Evolutionary conservation across 805 yeast genomes (phyloP), one percentile per base, ranked within the genome.

Genomic region (Kuraishia molischiana): DNA sequence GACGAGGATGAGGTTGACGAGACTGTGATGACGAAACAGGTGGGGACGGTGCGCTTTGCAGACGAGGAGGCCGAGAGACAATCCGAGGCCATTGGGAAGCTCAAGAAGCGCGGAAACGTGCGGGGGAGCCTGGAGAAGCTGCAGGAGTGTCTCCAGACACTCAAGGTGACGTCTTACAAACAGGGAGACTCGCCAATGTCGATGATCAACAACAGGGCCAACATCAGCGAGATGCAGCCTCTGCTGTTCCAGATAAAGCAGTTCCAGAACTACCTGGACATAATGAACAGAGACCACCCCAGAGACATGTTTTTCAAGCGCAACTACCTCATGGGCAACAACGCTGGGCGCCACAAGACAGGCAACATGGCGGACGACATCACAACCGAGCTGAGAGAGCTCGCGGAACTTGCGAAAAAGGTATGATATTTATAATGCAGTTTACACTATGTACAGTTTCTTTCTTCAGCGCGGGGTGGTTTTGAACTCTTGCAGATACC

Each of bases 211-310:
- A 15, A 24, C 8, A 24, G 18, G 9, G 24, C 36, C 17, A 18
- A 26, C 6, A 41, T 44, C 8, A 52, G 58, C 36, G 64, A 24
- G 41, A 41, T 35, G 24, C 38, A 35, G 21, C 41, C 18, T 18
- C 14, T 36, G 44, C 44, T 51, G 47, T 62, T 53, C 35, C 66
- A 47, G 43, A 45, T 49, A 24, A 58, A 46, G 37, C 62, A 51
- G 41, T 43, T 55, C 30, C 55, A 51, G 38, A 56, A 53, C 21
- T 54, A 51, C 37, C 38, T 53, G 36, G 61, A 58, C 20, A 45
- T 57, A 45, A 49, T 52, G 14, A 51, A 51, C 9, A 44, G 59
- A 1, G 61, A 57, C 38, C 62, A 53, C 34, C 62, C 63, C n/a
- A 44, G 58, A 29, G 58, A 56, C 4, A 44, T 44, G 34, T 29